Evolutionary conservation across 2,329 filamentous ascomycete species (phyloP), one percentile per base, ranked within the genome.

Genomic region (Ilyonectria mors-panacis): DNA sequence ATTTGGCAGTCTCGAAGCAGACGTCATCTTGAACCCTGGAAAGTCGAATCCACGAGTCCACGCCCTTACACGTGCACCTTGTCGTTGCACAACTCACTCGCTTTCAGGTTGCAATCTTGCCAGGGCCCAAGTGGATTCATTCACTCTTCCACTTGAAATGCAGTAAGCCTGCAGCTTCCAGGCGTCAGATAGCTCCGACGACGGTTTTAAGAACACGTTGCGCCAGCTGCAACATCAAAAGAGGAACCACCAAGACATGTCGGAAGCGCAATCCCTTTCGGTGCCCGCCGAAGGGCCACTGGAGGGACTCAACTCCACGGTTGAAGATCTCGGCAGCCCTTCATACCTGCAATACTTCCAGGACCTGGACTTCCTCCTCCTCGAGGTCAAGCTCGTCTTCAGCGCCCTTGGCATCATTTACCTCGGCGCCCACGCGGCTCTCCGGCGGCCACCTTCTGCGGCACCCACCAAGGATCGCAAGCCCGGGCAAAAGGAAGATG

Each of bases 351-450:
- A 73, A 10, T 75, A 72, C 42, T 57, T 82, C 8, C 79, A 73
- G 68, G 77, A 83, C 44, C 73, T 76, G 30, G 81, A 84, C 63
- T 81, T 85, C 63, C 74, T 88, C 42, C 54, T 83, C 1, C 79
- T 88, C 12, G 82, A 88, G 68, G 64, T 77, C 17, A 84, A 84
- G 69, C 83, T 89, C 51, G 78, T 89, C 63, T 76, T 91, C 66
- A 91, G 93, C 30, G 92, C 94, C 15, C 81, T 97, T 17, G 90
- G 93, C 69, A 93, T 94, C 59, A 97, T 98, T 77, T 96, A 93
- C 81, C 86, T 94, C 6, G 93, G 93, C 54, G 90, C 94, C 9
- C 93, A 97, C 79, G 93, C 93, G n/a, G 93, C 95, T 1, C 87
- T 98, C 21, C 91, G 92, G 15, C 89, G 94, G 19, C 95, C 95